Evolutionary conservation across 306 rosid genomes (phyloP).

Genomic region (Morella rubra): DNA sequence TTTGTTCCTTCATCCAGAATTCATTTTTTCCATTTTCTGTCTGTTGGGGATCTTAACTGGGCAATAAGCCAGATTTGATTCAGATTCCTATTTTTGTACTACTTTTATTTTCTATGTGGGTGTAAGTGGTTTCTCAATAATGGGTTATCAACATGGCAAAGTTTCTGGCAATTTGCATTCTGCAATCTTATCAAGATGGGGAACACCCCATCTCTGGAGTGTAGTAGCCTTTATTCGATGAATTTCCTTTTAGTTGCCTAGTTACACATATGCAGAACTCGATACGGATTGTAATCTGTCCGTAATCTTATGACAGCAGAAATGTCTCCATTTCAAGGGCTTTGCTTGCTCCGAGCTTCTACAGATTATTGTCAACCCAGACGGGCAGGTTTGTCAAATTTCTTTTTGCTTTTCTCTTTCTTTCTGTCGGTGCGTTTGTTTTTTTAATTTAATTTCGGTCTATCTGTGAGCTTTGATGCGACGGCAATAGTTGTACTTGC

Average conservation of each 20-base stretch:
- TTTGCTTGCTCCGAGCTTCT: constrained; percentile 46
- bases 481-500: not conserved
- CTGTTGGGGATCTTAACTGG: not conserved
- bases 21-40: not conserved
- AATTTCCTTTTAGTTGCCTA: constrained; percentile 22
- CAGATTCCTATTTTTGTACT: not conserved
- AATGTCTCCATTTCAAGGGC: constrained; percentile 33
- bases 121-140: not conserved
- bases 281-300: constrained; percentile 16
- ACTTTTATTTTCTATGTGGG: not conserved
- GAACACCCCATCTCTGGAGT: not conserved
- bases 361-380: constrained; percentile 47
- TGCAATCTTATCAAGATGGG: not conserved
- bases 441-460: not conserved
- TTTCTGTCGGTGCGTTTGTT: not conserved
- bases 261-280: not conserved
- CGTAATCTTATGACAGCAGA: constrained; percentile 37
- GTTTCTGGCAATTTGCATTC: not conserved
- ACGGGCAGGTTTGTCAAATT: constrained; percentile 35
- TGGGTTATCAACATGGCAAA: not conserved
- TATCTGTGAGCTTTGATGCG: not conserved
- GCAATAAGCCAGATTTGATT: not conserved
- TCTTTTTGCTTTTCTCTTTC: not conserved
- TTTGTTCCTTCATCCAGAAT: not conserved
- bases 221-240: constrained; percentile 13